Percentiles rank a stretch among this genome's conserved stretches.
phyloP scores from a whole-genome alignment of 768 basidiomycete genomes.

The Trametes maxima region DNA sequence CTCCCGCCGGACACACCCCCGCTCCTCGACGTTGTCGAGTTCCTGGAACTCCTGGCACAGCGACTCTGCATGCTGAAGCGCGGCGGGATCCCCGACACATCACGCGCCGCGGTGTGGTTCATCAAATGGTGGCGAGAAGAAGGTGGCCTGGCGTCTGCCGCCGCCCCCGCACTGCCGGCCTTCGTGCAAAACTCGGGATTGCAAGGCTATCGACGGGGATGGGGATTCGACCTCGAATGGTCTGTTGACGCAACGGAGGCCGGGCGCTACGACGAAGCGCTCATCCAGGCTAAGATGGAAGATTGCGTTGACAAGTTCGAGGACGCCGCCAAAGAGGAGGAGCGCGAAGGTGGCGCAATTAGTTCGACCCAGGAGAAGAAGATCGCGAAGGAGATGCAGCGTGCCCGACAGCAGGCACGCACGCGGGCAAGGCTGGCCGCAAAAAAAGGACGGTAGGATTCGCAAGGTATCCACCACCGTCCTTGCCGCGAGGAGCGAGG shows the following conservation, averaged over 20 bases:
- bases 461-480: not conserved
- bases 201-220: conserved; percentile 52
- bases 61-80: conserved; percentile 83
- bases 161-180: conserved; percentile 24
- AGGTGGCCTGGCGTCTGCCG: conserved; percentile 54
- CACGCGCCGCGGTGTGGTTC: conserved; percentile 79
- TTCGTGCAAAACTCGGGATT: not conserved
- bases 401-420: conserved; percentile 41
- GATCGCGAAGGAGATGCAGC: conserved; percentile 44
- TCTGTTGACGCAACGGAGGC: conserved; percentile 18
- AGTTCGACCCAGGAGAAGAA: conserved; percentile 78
- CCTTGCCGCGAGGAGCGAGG: too few relatives aligned
- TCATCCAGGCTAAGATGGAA: conserved; percentile 71
- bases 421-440: conserved; percentile 33
- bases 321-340: conserved; percentile 46
- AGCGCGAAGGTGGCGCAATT: conserved; percentile 55
- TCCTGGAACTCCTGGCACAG: conserved; percentile 68
- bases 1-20: conserved; percentile 58
- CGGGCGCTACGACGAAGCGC: conserved; percentile 29
- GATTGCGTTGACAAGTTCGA: conserved; percentile 62
- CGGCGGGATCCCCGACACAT: conserved; percentile 71
- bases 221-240: conserved; percentile 82
- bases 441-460: conserved; percentile 7
- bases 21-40: conserved; percentile 60
- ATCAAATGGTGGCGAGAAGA: conserved; percentile 87